Evolutionary conservation across 2,329 filamentous ascomycete species (phyloP).

Genomic region (Fusarium sarcochroum): DNA sequence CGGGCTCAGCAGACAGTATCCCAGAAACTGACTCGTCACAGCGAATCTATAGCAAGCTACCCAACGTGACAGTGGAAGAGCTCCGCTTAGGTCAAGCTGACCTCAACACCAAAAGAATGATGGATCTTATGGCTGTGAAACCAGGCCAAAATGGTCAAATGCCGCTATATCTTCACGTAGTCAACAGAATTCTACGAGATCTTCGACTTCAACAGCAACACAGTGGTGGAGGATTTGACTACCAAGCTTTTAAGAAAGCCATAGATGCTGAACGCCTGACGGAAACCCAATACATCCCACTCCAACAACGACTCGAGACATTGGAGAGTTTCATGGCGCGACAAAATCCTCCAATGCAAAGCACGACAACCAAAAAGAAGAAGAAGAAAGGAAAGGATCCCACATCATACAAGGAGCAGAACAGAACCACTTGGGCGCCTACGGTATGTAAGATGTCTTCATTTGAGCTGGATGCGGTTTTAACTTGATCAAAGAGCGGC

Average conservation of each 20-base stretch:
- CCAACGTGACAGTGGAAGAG: background rate
- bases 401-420: too few species aligned
- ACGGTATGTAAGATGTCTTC: too few species aligned
- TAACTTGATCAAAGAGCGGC: background rate
- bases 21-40: background rate
- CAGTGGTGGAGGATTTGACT: background rate
- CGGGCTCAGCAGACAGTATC: too few species aligned
- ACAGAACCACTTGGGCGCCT: too few species aligned
- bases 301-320: background rate
- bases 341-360: too few species aligned
- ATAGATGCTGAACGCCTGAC: background rate
- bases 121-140: constrained; percentile 1
- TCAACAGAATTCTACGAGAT: background rate
- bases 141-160: background rate
- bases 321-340: constrained; percentile 5
- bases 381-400: too few species aligned
- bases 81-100: background rate
- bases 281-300: background rate
- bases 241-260: background rate
- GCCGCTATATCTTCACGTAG: background rate
- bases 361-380: background rate
- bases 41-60: background rate
- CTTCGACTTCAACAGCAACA: background rate
- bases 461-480: too few species aligned
- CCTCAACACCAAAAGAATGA: background rate